Percentiles rank a stretch among this genome's conserved stretches.
Evolutionary conservation across 495 filamentous ascomycete genomes (phyloP).

Genomic region (Neurospora sublineolata): DNA sequence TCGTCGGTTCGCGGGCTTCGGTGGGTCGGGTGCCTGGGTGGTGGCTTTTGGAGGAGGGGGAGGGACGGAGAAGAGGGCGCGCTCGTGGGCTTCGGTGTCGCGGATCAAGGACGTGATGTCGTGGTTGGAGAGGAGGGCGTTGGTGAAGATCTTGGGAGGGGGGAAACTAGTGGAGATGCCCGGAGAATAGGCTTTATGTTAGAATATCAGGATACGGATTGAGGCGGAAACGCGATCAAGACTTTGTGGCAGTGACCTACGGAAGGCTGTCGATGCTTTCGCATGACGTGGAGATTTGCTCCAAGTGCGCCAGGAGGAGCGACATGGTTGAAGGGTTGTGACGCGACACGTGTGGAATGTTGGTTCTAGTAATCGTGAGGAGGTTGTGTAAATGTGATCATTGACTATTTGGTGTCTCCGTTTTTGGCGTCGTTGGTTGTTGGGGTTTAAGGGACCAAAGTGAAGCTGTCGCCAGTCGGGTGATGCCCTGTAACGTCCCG

Average conservation of each 20-base stretch:
- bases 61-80: slow-evolving; percentile 85
- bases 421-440: neutral
- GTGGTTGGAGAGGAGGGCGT: slow-evolving; percentile 72
- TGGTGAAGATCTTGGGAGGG: slow-evolving; percentile 88
- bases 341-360: neutral
- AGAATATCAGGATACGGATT: neutral
- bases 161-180: slow-evolving; percentile 51
- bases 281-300: slow-evolving; percentile 80
- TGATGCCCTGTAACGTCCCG: neutral
- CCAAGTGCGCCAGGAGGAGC: slow-evolving; percentile 71
- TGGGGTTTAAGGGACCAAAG: neutral
- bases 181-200: neutral
- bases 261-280: slow-evolving; percentile 74
- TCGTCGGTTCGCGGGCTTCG: slow-evolving; percentile 28
- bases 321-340: slow-evolving; percentile 40
- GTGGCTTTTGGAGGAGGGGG: slow-evolving; percentile 43
- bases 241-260: slow-evolving; percentile 34
- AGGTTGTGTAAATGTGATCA: neutral
- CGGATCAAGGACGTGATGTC: slow-evolving; percentile 93
- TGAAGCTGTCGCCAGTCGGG: neutral
- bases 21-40: slow-evolving; percentile 18
- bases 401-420: neutral
- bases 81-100: slow-evolving; percentile 90
- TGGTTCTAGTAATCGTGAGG: neutral
- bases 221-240: neutral